A percentile compares a stretch with the other conserved stretches of the same genome.
Evolutionary conservation across 495 filamentous ascomycete genomes (phyloP).

Genomic region (Patellaria atrata): DNA sequence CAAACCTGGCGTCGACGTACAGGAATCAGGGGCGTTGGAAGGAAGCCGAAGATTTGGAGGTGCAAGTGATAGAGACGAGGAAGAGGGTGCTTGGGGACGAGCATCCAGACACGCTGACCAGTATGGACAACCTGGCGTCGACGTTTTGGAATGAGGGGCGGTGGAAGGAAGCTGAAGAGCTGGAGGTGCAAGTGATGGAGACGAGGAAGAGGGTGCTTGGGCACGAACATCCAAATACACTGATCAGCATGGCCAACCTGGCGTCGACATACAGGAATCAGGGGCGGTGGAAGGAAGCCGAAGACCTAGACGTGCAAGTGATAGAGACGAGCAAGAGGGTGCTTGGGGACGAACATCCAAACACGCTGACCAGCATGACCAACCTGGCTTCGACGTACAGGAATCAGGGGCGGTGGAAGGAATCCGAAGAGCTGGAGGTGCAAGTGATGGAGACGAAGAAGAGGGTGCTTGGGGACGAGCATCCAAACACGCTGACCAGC

Average conservation of each 20-base stretch:
- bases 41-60: conserved; percentile 3
- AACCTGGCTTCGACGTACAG: too few species aligned
- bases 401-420: too few species aligned
- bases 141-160: conserved; percentile 3
- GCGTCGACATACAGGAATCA: conserved; percentile 3
- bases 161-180: conserved; percentile 6
- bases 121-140: conserved; percentile 5
- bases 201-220: conserved; percentile 6
- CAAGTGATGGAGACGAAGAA: too few species aligned
- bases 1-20: conserved; percentile 4
- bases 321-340: too few species aligned
- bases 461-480: too few species aligned
- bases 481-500: too few species aligned
- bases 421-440: too few species aligned
- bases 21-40: conserved; percentile 5
- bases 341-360: too few species aligned
- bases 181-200: conserved; percentile 6
- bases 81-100: conserved; percentile 5
- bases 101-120: conserved; percentile 10
- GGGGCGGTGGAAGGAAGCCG: conserved; percentile 4
- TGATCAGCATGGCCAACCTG: conserved; percentile 6
- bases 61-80: conserved; percentile 6
- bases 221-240: conserved; percentile 5
- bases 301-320: too few species aligned
- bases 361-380: too few species aligned